Conservation (phyloP, 306 rosid species). For the Casuarina cunninghamiana region DNA sequence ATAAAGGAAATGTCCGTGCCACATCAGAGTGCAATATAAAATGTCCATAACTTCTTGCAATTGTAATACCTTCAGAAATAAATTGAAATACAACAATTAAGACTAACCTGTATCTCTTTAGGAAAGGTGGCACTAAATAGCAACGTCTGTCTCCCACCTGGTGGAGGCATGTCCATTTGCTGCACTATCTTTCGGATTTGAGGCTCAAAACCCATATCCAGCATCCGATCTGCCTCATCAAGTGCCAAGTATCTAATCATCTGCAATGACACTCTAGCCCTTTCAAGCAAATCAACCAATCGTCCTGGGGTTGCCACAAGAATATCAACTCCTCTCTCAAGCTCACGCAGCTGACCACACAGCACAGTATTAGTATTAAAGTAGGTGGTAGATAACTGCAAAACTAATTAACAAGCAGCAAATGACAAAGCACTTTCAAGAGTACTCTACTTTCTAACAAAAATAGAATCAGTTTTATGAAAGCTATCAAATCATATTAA, state of each 20-base stretch:
- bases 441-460: neutral
- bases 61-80: neutral
- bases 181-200: constrained; percentile 85
- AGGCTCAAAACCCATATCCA: constrained; percentile 97
- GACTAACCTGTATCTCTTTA: constrained; percentile 79
- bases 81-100: constrained; percentile 1
- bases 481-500: neutral
- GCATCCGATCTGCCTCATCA: constrained; percentile 94
- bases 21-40: neutral
- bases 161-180: constrained; percentile 90
- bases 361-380: constrained; percentile 12
- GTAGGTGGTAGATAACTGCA: constrained; percentile 19
- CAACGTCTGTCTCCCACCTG: constrained; percentile 73
- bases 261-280: constrained; percentile 76
- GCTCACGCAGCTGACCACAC: constrained; percentile 63
- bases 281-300: constrained; percentile 84
- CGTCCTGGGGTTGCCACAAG: constrained; percentile 94
- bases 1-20: neutral
- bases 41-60: constrained; percentile 4
- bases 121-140: constrained; percentile 87
- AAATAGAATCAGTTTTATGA: neutral
- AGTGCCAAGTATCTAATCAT: constrained; percentile 75
- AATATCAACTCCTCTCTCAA: constrained; percentile 89
- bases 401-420: constrained; percentile 6
- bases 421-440: neutral